A percentile compares a stretch with the other conserved stretches of the same genome.
Evolutionary conservation across 202 grass and related monocot species (phyloP).

Genomic region (Dendrocalamus latiflorus): DNA sequence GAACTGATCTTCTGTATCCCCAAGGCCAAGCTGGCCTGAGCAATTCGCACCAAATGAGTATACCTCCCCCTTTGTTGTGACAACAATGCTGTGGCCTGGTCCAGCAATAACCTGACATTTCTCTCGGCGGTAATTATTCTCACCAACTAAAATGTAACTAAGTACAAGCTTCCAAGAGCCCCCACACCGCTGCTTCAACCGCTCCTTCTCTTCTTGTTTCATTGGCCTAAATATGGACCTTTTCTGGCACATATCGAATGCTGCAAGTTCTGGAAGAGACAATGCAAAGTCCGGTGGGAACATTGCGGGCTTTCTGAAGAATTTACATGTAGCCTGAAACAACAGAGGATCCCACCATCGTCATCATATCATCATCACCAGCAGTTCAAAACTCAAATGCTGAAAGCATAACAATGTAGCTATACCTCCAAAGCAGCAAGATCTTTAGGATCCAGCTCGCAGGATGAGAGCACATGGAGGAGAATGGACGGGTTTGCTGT

Average conservation of each 20-base stretch:
- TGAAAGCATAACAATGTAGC: neutral
- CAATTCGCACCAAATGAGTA: constrained; percentile 56
- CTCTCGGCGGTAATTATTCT: constrained; percentile 49
- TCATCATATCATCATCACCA: neutral
- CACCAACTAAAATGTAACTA: constrained; percentile 53
- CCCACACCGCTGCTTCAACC: constrained; percentile 45
- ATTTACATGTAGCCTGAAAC: constrained; percentile 50
- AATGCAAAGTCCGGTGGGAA: constrained; percentile 34
- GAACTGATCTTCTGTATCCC: constrained; percentile 37
- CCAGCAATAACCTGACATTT: constrained; percentile 50
- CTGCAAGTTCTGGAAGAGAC: constrained; percentile 53
- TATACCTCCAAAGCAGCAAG: constrained; percentile 54
- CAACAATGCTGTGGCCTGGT: constrained; percentile 42
- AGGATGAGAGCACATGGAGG: constrained; percentile 47
- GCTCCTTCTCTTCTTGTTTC: constrained; percentile 28
- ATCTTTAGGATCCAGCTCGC: constrained; percentile 45
- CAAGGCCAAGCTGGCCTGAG: constrained; percentile 62
- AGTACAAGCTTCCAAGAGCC: constrained; percentile 74
- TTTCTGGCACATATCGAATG: constrained; percentile 48
- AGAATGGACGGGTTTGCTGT: constrained; percentile 43
- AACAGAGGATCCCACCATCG: neutral
- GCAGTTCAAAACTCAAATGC: constrained; percentile 1
- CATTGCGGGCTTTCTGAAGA: constrained; percentile 51
- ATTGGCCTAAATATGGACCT: constrained; percentile 43
- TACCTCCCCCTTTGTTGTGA: constrained; percentile 44